A percentile compares a stretch with the other conserved stretches of the same genome.
Conservation (phyloP, 1,284 basidiomycete species). For the Heterobasidion irregulare region DNA sequence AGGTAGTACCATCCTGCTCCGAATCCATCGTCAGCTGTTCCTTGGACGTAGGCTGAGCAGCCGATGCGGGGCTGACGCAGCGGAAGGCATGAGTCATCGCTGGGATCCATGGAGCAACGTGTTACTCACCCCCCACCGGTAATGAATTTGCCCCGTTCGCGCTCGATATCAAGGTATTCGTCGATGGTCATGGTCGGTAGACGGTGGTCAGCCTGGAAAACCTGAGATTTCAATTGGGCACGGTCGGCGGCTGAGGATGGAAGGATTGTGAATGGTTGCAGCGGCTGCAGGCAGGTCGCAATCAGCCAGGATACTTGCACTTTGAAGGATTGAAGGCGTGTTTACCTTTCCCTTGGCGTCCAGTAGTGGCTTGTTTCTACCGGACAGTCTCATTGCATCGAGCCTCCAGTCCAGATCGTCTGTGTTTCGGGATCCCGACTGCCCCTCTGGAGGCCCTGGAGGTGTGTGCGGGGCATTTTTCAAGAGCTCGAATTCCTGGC, state of each 20-base stretch:
- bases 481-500: conserved; percentile 73
- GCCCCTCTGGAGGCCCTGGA: conserved; percentile 18
- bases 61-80: conserved; percentile 53
- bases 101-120: conserved; percentile 1
- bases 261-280: conserved; percentile 89
- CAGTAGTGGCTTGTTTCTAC: conserved; percentile 53
- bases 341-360: conserved; percentile 69
- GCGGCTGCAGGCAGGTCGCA: conserved; percentile 36
- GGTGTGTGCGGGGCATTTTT: conserved; percentile 40
- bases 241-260: conserved; percentile 63
- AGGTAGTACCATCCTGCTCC: conserved; percentile 76
- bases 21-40: conserved; percentile 74
- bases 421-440: conserved; percentile 28
- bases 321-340: neutral
- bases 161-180: conserved; percentile 88
- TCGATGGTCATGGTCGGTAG: conserved; percentile 96
- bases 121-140: conserved; percentile 73
- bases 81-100: conserved; percentile 7
- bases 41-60: conserved; percentile 59
- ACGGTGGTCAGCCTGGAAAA: conserved; percentile 82
- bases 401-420: conserved; percentile 65
- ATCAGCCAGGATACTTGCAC: neutral
- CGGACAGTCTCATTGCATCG: conserved; percentile 39
- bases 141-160: conserved; percentile 79
- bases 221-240: conserved; percentile 64